Evolutionary conservation across 805 yeast species (phyloP).

Genomic region (Candida hispaniensis): DNA sequence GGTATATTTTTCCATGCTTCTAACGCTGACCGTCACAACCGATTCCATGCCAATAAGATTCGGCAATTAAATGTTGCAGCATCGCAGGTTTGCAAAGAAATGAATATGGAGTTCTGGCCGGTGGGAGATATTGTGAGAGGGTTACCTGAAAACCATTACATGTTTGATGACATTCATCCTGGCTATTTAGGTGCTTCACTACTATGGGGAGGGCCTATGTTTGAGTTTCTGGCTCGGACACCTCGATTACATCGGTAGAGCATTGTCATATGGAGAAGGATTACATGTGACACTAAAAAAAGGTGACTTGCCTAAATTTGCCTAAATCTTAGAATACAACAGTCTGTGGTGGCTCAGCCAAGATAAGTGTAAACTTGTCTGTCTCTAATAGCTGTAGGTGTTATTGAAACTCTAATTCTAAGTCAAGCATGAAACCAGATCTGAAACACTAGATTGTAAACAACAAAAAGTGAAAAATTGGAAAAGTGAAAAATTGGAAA

Average conservation of each 20-base stretch:
- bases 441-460: too few species aligned
- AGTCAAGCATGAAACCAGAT: too few species aligned
- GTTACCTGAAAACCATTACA: constrained; percentile 16
- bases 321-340: too few species aligned
- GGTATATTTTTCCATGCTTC: constrained; percentile 14
- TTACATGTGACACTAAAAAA: too few species aligned
- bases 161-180: constrained; percentile 17
- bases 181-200: constrained; percentile 12
- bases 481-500: too few species aligned
- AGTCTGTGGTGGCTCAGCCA: too few species aligned
- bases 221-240: constrained; percentile 16
- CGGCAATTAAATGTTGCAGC: constrained; percentile 16
- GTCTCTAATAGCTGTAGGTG: too few species aligned
- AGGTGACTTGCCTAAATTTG: too few species aligned
- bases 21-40: constrained; percentile 13
- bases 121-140: constrained; percentile 16
- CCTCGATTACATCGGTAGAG: constrained; percentile 6
- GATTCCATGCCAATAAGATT: constrained; percentile 17
- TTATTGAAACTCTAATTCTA: too few species aligned
- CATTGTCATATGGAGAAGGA: too few species aligned
- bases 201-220: constrained; percentile 17
- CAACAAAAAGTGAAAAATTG: too few species aligned
- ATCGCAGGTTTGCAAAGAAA: constrained; percentile 5
- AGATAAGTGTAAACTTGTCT: too few species aligned
- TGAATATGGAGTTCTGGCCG: constrained; percentile 16